These are phyloP conservation scores for Eremomyces bilateralis DNA, from an alignment of 495 filamentous ascomycete genomes.

Conservation along the genomic window DNA sequence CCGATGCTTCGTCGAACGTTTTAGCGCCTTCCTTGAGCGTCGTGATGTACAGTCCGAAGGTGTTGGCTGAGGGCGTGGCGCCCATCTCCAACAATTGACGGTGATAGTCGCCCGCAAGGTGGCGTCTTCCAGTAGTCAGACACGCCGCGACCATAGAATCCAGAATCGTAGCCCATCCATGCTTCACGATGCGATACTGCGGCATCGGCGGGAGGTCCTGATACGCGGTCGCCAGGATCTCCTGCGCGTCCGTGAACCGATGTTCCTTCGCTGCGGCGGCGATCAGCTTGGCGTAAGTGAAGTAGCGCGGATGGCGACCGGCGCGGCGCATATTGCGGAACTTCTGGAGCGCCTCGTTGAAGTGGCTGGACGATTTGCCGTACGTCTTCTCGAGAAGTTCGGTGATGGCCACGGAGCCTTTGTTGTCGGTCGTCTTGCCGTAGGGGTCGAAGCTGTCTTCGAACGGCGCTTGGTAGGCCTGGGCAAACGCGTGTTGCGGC, in stretches of 20 bases:
- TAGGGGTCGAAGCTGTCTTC: constrained; percentile 83
- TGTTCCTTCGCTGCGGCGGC: constrained; percentile 66
- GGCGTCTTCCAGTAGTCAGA: constrained; percentile 60
- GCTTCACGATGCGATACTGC: constrained; percentile 64
- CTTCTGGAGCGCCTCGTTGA: constrained; percentile 60
- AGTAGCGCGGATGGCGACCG: constrained; percentile 81
- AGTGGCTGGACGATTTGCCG: constrained; percentile 39
- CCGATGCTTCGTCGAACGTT: constrained; percentile 90
- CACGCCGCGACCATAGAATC: constrained; percentile 93
- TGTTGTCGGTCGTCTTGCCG: constrained; percentile 70
- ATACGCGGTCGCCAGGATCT: constrained; percentile 71
- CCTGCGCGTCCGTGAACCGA: constrained; percentile 57
- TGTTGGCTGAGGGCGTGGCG: constrained; percentile 82
- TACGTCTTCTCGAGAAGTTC: constrained; percentile 61
- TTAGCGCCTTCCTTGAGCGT: constrained; percentile 90
- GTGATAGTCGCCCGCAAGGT: constrained; percentile 64
- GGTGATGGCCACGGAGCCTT: constrained; percentile 71
- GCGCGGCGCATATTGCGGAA: constrained; percentile 83
- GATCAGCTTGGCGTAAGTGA: constrained; percentile 90
- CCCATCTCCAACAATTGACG: constrained; percentile 76
- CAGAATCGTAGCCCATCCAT: constrained; percentile 85
- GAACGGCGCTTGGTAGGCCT: constrained; percentile 21
- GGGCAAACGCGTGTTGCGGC: constrained; percentile 16
- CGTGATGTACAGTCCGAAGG: constrained; percentile 94
- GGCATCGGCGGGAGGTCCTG: constrained; percentile 64